phyloP scores from a whole-genome alignment of 257 asterid species.

The Solanum chilense region DNA sequence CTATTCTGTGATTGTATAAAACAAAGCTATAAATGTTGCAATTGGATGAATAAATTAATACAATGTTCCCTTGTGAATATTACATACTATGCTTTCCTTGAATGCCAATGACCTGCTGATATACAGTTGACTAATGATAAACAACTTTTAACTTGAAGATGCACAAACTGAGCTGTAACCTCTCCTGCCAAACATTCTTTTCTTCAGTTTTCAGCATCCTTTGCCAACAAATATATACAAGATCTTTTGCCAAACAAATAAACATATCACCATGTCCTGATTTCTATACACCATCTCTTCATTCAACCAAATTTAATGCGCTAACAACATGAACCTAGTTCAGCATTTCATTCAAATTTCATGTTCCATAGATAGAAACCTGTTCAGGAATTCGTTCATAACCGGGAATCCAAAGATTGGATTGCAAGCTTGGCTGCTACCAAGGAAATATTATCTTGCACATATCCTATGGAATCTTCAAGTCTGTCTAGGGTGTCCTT shows the following conservation, averaged over 20 bases:
- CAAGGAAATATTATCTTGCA: conserved; percentile 30
- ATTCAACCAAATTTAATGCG: neutral
- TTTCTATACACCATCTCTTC: neutral
- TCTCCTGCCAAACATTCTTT: neutral
- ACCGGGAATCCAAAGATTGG: conserved; percentile 35
- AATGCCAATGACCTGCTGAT: neutral
- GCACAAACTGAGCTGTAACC: neutral
- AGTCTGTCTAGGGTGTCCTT: conserved; percentile 58
- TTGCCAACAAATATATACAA: neutral
- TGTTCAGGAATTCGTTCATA: neutral
- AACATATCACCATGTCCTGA: neutral
- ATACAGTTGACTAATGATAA: neutral
- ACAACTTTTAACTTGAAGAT: neutral
- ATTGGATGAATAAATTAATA: neutral
- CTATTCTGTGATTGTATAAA: too few relatives aligned
- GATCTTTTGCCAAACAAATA: neutral
- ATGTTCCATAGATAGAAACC: neutral
- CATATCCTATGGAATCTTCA: conserved; percentile 27
- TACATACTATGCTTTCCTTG: neutral
- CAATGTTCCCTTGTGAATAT: neutral
- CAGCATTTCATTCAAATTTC: neutral
- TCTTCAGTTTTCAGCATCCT: neutral
- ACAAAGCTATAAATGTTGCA: too few relatives aligned
- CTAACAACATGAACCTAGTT: neutral
- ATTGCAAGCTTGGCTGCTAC: conserved; percentile 85